These are phyloP conservation scores for Saccharomyces hybrid DNA, from an alignment of 1,139 yeast species.

Conservation along the genomic window DNA sequence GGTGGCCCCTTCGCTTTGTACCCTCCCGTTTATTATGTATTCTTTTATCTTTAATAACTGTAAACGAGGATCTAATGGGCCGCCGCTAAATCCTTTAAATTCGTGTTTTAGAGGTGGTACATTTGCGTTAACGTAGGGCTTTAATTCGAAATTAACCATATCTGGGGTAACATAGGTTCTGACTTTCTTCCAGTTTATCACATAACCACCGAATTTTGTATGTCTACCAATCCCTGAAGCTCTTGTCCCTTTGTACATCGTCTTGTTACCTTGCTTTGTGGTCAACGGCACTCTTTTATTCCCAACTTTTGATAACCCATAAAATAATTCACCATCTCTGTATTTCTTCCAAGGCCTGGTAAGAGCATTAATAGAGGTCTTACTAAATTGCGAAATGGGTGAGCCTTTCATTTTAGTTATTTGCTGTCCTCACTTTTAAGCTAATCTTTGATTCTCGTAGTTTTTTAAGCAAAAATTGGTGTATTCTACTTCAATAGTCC, in stretches of 20 bases:
- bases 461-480: not conserved
- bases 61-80: conserved; percentile 65
- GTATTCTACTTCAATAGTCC: not conserved
- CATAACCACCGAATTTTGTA: conserved; percentile 65
- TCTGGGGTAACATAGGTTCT: conserved; percentile 85
- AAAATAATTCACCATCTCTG: conserved; percentile 76
- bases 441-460: not conserved
- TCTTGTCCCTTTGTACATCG: conserved; percentile 91
- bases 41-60: conserved; percentile 67
- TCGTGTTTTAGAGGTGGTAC: conserved; percentile 64
- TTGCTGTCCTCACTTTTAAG: not conserved
- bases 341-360: conserved; percentile 87
- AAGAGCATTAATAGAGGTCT: conserved; percentile 28
- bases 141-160: conserved; percentile 41
- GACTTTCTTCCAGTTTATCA: conserved; percentile 76
- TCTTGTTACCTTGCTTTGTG: conserved; percentile 90
- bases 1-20: conserved; percentile 21
- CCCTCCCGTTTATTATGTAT: conserved; percentile 61
- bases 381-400: not conserved
- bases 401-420: not conserved
- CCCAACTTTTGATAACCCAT: conserved; percentile 70
- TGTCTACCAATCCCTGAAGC: conserved; percentile 87
- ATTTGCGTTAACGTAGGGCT: conserved; percentile 67
- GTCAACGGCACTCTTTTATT: conserved; percentile 80
- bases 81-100: conserved; percentile 61